These are phyloP conservation scores for Hamigera avellanea DNA, from an alignment of 495 filamentous ascomycete species.

Conservation along the genomic window DNA sequence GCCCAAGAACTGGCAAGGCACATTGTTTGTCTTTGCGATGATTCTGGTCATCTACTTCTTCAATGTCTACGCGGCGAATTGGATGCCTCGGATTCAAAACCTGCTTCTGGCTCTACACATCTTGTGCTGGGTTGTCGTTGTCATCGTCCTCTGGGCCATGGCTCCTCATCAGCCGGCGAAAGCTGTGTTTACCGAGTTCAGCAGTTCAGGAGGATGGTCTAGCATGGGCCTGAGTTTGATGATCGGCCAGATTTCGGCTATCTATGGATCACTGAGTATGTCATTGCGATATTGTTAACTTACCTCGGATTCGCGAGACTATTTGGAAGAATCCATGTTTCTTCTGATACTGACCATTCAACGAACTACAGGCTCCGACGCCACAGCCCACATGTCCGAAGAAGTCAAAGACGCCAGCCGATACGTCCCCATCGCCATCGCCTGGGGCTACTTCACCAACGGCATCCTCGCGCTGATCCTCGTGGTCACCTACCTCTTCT, in stretches of 20 bases:
- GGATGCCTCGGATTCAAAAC: slow-evolving; percentile 27
- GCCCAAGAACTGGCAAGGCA: slow-evolving; percentile 28
- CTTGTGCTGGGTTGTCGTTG: slow-evolving; percentile 22
- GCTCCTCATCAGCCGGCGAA: too few species aligned
- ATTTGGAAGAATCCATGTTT: too few species aligned
- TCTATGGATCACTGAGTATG: slow-evolving; percentile 13
- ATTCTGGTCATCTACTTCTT: slow-evolving; percentile 26
- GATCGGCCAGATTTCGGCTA: slow-evolving; percentile 34
- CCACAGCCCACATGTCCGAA: slow-evolving; percentile 19
- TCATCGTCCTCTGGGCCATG: slow-evolving; percentile 1
- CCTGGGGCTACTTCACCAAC: slow-evolving; percentile 31
- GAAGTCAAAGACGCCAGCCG: slow-evolving; percentile 36
- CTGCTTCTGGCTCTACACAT: slow-evolving; percentile 25
- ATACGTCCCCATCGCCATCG: slow-evolving; percentile 34
- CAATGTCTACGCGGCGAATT: not conserved
- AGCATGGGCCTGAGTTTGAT: slow-evolving; percentile 35
- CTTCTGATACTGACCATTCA: too few species aligned
- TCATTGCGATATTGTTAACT: not conserved
- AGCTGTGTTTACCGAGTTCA: slow-evolving; percentile 35
- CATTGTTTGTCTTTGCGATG: slow-evolving; percentile 31
- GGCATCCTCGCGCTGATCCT: slow-evolving; percentile 29
- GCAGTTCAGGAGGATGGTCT: slow-evolving; percentile 36
- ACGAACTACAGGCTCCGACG: slow-evolving; percentile 3
- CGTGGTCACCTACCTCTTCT: slow-evolving; percentile 35
- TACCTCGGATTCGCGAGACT: too few species aligned